phyloP scores from a whole-genome alignment of 768 basidiomycete species.

The Mrakia gelida region DNA sequence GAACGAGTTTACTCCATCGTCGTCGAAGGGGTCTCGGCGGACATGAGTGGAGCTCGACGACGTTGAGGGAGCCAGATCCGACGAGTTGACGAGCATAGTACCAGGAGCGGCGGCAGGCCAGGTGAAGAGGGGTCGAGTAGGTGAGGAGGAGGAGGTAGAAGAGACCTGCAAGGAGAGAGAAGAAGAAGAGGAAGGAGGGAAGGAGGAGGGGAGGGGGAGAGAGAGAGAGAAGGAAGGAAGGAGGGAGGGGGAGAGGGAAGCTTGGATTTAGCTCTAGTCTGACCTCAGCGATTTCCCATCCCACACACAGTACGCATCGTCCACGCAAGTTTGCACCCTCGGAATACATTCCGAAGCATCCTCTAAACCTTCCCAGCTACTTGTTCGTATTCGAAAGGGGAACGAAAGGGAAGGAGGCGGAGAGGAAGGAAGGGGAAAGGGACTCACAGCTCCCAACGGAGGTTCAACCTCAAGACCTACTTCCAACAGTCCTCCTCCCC shows the following conservation, averaged over 20 bases:
- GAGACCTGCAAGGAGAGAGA: not conserved
- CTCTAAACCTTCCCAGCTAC: too few species aligned
- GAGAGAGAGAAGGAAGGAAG: not conserved
- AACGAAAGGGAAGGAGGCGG: not conserved
- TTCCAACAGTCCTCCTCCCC: not conserved
- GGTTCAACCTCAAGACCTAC: not conserved
- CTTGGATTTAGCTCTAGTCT: not conserved
- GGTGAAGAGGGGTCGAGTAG: conserved; percentile 13
- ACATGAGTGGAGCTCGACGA: not conserved
- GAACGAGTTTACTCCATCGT: conserved; percentile 26
- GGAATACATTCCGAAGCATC: too few species aligned
- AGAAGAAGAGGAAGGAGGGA: not conserved
- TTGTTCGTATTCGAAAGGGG: too few species aligned
- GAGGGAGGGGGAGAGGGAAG: not conserved
- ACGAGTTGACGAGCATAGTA: not conserved
- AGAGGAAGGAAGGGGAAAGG: not conserved
- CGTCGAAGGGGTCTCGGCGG: conserved; percentile 32
- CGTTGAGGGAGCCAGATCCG: conserved; percentile 3
- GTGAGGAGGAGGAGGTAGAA: conserved; percentile 7
- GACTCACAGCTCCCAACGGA: not conserved
- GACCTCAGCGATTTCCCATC: too few species aligned
- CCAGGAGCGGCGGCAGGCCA: not conserved
- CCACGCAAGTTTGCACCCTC: too few species aligned
- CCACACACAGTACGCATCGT: not conserved
- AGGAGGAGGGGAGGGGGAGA: too few species aligned